Conservation (phyloP, 805 yeast species). For the Candida odintsovae region DNA sequence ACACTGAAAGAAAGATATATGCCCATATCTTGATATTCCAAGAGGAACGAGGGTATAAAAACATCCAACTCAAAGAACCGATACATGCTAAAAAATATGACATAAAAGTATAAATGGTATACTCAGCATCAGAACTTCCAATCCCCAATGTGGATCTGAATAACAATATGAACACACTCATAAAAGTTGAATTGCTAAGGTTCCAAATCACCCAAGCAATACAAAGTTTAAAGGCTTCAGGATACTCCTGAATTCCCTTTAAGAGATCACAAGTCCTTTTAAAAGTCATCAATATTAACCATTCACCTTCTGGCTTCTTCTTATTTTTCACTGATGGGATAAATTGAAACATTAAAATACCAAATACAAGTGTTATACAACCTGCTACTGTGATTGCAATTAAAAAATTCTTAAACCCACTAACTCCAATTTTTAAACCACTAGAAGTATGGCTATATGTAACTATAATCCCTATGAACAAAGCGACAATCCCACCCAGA, state of each 20-base stretch:
- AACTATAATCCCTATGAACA: slow-evolving; percentile 33
- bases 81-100: slow-evolving; percentile 29
- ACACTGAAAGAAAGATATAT: slow-evolving; percentile 26
- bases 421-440: slow-evolving; percentile 16
- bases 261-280: slow-evolving; percentile 24
- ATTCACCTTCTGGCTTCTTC: slow-evolving; percentile 23
- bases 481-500: slow-evolving; percentile 33
- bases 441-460: slow-evolving; percentile 24
- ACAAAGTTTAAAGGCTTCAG: slow-evolving; percentile 31
- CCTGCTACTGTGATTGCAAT: slow-evolving; percentile 37
- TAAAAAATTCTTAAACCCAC: slow-evolving; percentile 30
- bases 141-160: slow-evolving; percentile 36
- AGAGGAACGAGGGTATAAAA: slow-evolving; percentile 23
- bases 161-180: slow-evolving; percentile 30
- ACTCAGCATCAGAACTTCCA: slow-evolving; percentile 33
- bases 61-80: slow-evolving; percentile 36
- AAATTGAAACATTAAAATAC: slow-evolving; percentile 22
- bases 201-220: slow-evolving; percentile 40
- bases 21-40: slow-evolving; percentile 32
- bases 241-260: slow-evolving; percentile 25
- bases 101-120: slow-evolving; percentile 33
- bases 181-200: slow-evolving; percentile 29
- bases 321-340: slow-evolving; percentile 30
- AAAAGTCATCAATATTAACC: slow-evolving; percentile 23
- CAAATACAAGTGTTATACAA: slow-evolving; percentile 25